phyloP scores from a whole-genome alignment of 257 asterid genomes.

The Cruciata laevipes region DNA sequence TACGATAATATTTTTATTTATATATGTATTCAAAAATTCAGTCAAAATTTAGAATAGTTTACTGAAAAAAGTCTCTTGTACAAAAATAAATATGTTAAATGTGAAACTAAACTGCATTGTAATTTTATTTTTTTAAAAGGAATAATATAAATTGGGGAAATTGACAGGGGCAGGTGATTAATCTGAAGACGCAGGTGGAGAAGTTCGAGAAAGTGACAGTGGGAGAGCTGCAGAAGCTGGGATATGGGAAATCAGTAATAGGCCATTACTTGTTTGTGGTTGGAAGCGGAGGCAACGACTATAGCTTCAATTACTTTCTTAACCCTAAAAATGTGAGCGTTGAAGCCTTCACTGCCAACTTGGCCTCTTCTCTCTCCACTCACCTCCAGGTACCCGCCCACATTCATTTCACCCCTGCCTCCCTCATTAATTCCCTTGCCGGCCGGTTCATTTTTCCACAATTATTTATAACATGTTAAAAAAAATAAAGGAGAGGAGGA shows the following conservation, averaged over 20 bases:
- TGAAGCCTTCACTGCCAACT: slow-evolving; percentile 41
- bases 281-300: slow-evolving; percentile 80
- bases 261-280: slow-evolving; percentile 51
- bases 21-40: no score
- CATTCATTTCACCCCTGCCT: not conserved
- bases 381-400: slow-evolving; percentile 43
- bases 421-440: not conserved
- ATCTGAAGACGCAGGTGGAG: slow-evolving; percentile 48
- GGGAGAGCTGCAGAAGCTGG: slow-evolving; percentile 45
- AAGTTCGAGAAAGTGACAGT: slow-evolving; percentile 50
- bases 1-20: no score
- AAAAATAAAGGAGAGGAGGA: no score
- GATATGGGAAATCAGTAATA: slow-evolving; percentile 5
- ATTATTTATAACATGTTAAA: no score
- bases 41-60: no score
- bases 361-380: slow-evolving; percentile 34
- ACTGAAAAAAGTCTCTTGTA: no score
- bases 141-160: not conserved
- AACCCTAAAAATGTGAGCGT: slow-evolving; percentile 32
- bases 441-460: no score
- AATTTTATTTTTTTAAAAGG: no score
- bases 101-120: no score
- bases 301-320: slow-evolving; percentile 49
- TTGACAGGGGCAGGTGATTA: slow-evolving; percentile 49
- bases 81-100: no score